These are phyloP conservation scores for Ramaria sp. DNA, from an alignment of 768 basidiomycete genomes.

Conservation along the genomic window DNA sequence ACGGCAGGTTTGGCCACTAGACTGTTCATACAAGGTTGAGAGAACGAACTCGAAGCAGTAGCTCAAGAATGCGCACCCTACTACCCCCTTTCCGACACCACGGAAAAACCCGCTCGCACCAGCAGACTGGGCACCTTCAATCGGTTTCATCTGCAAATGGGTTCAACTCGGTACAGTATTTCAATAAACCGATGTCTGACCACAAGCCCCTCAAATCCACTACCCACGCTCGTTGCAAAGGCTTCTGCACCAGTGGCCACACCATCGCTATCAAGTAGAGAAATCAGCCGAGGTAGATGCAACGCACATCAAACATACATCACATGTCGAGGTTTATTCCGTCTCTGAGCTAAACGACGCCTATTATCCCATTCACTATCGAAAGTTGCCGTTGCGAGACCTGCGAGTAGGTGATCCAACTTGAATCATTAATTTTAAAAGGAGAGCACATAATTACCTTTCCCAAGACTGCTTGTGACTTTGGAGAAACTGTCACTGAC, in stretches of 20 bases:
- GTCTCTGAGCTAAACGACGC: slow-evolving; percentile 75
- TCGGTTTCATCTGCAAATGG: slow-evolving; percentile 71
- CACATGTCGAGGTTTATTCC: slow-evolving; percentile 94
- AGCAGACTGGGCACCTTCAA: slow-evolving; percentile 91
- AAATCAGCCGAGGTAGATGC: background rate
- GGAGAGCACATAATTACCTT: slow-evolving; percentile 40
- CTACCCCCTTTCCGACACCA: slow-evolving; percentile 91
- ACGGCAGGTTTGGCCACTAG: slow-evolving; percentile 94
- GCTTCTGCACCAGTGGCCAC: slow-evolving; percentile 92
- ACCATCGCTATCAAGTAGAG: slow-evolving; percentile 56
- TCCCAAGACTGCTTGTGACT: slow-evolving; percentile 93
- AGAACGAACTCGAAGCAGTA: background rate
- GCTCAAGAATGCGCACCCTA: slow-evolving; percentile 49
- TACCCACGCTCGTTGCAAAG: slow-evolving; percentile 85
- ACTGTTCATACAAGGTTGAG: slow-evolving; percentile 28
- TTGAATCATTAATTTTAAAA: too few species aligned
- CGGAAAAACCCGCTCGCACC: slow-evolving; percentile 97
- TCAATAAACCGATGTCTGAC: slow-evolving; percentile 30
- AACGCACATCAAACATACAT: slow-evolving; percentile 39
- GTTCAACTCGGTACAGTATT: background rate
- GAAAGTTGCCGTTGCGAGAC: slow-evolving; percentile 91
- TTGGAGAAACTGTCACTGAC: slow-evolving; percentile 95
- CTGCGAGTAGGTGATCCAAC: slow-evolving; percentile 25
- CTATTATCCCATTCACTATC: slow-evolving; percentile 92
- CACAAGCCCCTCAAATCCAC: slow-evolving; percentile 92